phyloP scores from a whole-genome alignment of 129 eudicot genomes.

The Glebionis coronaria region DNA sequence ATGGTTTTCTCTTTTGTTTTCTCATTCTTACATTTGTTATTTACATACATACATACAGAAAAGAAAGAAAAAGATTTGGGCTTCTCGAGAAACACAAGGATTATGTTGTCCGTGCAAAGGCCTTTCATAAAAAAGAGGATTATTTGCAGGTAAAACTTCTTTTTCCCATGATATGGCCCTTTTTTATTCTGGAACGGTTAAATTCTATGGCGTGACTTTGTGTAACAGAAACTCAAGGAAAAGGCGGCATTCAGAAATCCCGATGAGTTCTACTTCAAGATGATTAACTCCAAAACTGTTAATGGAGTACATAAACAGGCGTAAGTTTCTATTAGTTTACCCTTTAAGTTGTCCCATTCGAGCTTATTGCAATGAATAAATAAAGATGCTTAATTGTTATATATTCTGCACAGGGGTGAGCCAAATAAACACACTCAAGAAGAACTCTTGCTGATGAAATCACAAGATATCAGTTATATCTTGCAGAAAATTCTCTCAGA shows the following conservation, averaged over 20 bases:
- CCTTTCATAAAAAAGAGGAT: conserved; percentile 76
- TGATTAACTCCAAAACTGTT: conserved; percentile 66
- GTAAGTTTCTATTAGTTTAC: not conserved
- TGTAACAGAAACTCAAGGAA: conserved; percentile 83
- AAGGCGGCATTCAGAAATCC: conserved; percentile 87
- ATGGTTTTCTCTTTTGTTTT: not conserved
- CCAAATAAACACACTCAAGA: conserved; percentile 69
- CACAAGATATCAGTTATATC: conserved; percentile 87
- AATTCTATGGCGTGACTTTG: conserved; percentile 4
- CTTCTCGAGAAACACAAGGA: conserved; percentile 92
- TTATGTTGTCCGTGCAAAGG: conserved; percentile 83
- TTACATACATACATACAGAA: conserved; percentile 30
- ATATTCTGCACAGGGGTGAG: conserved; percentile 42
- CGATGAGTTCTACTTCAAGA: conserved; percentile 89
- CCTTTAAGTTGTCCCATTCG: not conserved
- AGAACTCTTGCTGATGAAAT: conserved; percentile 86
- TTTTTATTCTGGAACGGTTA: not conserved
- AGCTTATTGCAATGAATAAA: not conserved
- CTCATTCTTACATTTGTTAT: not conserved
- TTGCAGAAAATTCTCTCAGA: conserved; percentile 86
- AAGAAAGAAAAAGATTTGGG: conserved; percentile 65
- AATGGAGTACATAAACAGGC: conserved; percentile 64
- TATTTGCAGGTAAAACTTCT: conserved; percentile 23
- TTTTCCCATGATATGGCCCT: not conserved
- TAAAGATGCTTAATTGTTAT: not conserved